phyloP scores from a whole-genome alignment of 495 filamentous ascomycete genomes.

The Penicillium samsonianum region DNA sequence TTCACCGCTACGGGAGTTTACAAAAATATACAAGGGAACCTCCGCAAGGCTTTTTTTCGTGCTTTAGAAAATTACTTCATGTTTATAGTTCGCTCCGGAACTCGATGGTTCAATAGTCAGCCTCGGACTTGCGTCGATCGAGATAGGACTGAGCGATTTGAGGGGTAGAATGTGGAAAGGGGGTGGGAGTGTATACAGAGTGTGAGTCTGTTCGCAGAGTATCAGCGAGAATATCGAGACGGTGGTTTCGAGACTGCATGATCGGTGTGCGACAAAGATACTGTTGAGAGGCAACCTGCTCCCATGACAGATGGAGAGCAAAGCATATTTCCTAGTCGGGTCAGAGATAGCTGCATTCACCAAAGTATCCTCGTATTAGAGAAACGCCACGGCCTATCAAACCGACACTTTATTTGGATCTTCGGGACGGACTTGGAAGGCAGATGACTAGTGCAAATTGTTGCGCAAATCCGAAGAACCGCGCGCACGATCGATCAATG shows the following conservation, averaged over 20 bases:
- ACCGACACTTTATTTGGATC: slow-evolving; percentile 29
- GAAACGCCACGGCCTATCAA: slow-evolving; percentile 16
- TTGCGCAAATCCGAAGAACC: slow-evolving; percentile 8
- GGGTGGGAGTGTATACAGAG: neutral
- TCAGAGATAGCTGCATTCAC: neutral
- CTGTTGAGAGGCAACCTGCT: slow-evolving; percentile 7
- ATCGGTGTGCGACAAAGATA: slow-evolving; percentile 8
- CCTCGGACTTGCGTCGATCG: slow-evolving; percentile 4
- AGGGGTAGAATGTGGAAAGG: neutral
- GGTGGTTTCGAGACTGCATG: slow-evolving; percentile 5
- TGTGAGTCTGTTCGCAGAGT: slow-evolving; percentile 13
- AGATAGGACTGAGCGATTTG: slow-evolving; percentile 1
- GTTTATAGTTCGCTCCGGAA: neutral
- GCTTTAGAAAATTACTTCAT: slow-evolving; percentile 3
- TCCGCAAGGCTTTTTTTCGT: neutral
- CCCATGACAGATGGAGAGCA: neutral
- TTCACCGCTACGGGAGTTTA: slow-evolving; percentile 10
- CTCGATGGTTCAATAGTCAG: slow-evolving; percentile 3
- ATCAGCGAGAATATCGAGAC: slow-evolving; percentile 1
- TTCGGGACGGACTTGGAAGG: slow-evolving; percentile 19
- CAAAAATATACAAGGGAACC: neutral
- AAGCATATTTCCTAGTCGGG: neutral
- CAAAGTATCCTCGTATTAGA: slow-evolving; percentile 16
- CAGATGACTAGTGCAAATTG: slow-evolving; percentile 18
- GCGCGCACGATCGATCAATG: slow-evolving; percentile 29